Base-by-base conservation (phyloP, 345 rosid species). In the Bretschneidera sinensis region DNA sequence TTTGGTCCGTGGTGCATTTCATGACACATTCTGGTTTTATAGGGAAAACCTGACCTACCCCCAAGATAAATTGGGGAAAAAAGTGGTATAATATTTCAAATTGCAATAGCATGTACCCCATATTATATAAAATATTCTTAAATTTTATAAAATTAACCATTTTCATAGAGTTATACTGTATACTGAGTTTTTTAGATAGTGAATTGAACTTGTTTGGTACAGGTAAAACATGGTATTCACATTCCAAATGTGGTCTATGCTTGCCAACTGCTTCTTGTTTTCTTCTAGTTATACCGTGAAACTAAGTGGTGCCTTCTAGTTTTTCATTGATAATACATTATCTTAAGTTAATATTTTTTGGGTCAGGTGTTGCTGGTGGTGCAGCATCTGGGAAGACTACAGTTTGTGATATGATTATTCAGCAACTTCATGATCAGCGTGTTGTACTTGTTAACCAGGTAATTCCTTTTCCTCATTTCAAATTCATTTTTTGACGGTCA, bases 301-400 rank as follows among this genome's bases (percentile, higher is more conserved):
- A 28, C 33, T 28, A 28, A 28, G 3, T 28, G 45, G 45, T 39
- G 6, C 10, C 45, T 39, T 39, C 15, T 39, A 11, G 45, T 28
- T 3, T 28, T 28, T 28, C 3, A 2, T 39, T 39, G 45, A 14
- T 39, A 39, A 39, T 8, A n/a, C n/a, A n/a, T n/a, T n/a, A n/a
- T 8, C 33, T 39, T 39, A 14, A 5, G 4, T 39, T 39, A 11
- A 11, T 39, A 28, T 61, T 57, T n/a, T n/a, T 35, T 43, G 21
- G 21, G 25, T 51, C 64, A 90, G 99, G 99, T 62, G 99, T 94
- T 77, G 97, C 95, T 58, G 97, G 99, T 24, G 99, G 97, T 24
- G 95, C 99, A 2, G 97, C 99, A 48, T 86, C 99, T 17, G 99
- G 99, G 43, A 95, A 95, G 79, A 91, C 99, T 71, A 81, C 99